Percentiles rank a stretch among this genome's conserved stretches.
These are phyloP conservation scores for Botrytis porri DNA, from an alignment of 2,329 filamentous ascomycete genomes.

Conservation along the genomic window DNA sequence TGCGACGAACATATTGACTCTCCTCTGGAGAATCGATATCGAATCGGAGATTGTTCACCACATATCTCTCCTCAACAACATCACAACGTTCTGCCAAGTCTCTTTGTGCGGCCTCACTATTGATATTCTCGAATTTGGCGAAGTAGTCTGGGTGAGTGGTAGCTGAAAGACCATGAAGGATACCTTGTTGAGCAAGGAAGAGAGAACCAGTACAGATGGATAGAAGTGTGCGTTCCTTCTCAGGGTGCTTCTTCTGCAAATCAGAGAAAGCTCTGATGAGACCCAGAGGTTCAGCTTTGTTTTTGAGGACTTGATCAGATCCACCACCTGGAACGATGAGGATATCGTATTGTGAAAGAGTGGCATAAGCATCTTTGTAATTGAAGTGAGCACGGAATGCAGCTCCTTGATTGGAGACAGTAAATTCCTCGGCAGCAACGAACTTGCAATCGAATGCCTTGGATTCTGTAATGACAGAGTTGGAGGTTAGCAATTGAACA, in stretches of 20 bases:
- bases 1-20: slow-evolving; percentile 78
- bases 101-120: slow-evolving; percentile 67
- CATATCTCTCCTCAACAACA: slow-evolving; percentile 79
- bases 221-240: slow-evolving; percentile 76
- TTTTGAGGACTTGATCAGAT: slow-evolving; percentile 60
- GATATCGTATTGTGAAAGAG: slow-evolving; percentile 61
- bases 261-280: slow-evolving; percentile 76
- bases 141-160: slow-evolving; percentile 81
- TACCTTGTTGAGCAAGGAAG: slow-evolving; percentile 71
- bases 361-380: slow-evolving; percentile 74
- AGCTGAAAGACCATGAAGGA: slow-evolving; percentile 74
- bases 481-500: neutral
- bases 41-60: slow-evolving; percentile 88
- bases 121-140: slow-evolving; percentile 77
- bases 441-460: slow-evolving; percentile 34
- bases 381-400: slow-evolving; percentile 71
- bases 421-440: slow-evolving; percentile 49
- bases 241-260: slow-evolving; percentile 74
- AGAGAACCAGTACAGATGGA: slow-evolving; percentile 78
- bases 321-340: slow-evolving; percentile 72
- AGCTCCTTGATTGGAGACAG: slow-evolving; percentile 59
- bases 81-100: slow-evolving; percentile 75
- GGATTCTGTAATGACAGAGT: slow-evolving; percentile 26
- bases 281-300: slow-evolving; percentile 64
- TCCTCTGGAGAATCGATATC: slow-evolving; percentile 75